Conservation (phyloP, 495 filamentous ascomycete genomes). For the Penicillium desertorum region DNA sequence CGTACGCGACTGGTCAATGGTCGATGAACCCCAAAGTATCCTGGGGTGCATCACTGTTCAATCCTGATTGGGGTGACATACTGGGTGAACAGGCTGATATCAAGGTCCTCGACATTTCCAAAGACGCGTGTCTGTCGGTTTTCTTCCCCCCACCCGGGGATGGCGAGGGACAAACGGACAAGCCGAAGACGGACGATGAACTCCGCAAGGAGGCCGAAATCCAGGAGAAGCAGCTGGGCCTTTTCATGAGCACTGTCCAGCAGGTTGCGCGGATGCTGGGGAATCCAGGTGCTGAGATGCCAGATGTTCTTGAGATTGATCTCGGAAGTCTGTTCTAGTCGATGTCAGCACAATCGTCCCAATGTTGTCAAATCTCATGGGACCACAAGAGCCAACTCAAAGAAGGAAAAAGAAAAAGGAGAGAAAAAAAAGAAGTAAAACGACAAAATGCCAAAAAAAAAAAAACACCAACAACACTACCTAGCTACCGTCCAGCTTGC, state of each 20-base stretch:
- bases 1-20: slow-evolving; percentile 13
- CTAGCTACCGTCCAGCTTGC: not conserved
- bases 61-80: slow-evolving; percentile 51
- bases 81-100: slow-evolving; percentile 36
- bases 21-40: slow-evolving; percentile 13
- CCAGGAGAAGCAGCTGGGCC: slow-evolving; percentile 3
- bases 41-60: slow-evolving; percentile 52
- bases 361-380: not conserved
- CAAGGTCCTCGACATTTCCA: not conserved
- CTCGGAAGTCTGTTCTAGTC: slow-evolving; percentile 38
- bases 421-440: not conserved
- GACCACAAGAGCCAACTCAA: not conserved
- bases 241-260: slow-evolving; percentile 8
- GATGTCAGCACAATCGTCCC: not conserved
- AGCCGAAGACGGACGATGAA: not conserved
- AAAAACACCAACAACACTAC: not conserved
- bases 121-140: not conserved
- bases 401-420: not conserved
- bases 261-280: slow-evolving; percentile 4
- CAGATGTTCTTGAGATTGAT: slow-evolving; percentile 28
- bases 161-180: not conserved
- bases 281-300: slow-evolving; percentile 19
- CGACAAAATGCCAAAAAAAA: not conserved
- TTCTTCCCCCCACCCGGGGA: slow-evolving; percentile 2
- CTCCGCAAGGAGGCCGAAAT: not conserved